Evolutionary conservation across 495 filamentous ascomycete species (phyloP), one percentile per base, ranked within the genome.

Genomic region (Platismatia glauca): DNA sequence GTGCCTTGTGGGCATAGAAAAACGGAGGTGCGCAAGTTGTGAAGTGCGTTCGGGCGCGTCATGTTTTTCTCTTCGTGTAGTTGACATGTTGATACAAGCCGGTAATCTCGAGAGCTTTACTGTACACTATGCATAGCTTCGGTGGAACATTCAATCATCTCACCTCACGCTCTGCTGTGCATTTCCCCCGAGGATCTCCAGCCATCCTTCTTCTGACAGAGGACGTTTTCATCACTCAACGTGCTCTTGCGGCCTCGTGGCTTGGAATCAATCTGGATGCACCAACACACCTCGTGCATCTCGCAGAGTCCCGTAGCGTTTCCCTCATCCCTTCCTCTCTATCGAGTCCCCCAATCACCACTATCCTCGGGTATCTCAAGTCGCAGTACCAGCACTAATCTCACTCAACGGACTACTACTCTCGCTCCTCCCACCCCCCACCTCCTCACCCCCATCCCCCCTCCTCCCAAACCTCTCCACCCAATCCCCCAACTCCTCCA

Each of bases 401-500:
- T 67, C 65, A 60, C 53, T 67, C 57, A 67, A 58, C n/a, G 65
- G 61, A n/a, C 65, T 67, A 57, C 62, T 63, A 37, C 65, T 64
- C 61, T 58, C 61, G 43, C 57, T 64, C 35, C 33, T 31, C 44
- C 24, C 58, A n/a, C 9, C 22, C 57, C 9, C 53, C 55, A 37
- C 38, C 60, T 12, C 24, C 37, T n/a, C 59, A 22, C 33, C 56
- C 4, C 29, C 29, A 3, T 37, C 34, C 62, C 33, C 37, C 35
- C 44, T 67, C 46, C 39, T 31, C 55, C 59, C 34, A 1, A 68
- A 22, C 38, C 59, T 58, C 57, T 37, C 46, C 29, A 71, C 71
- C 90, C 90, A 96, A 56, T 86, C 84, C 5, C 77, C 75, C 34
- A 95, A 79, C 66, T 79, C 88, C 37, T 81, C 83, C 24, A 78